phyloP scores from a whole-genome alignment of 1,284 basidiomycete genomes.

The Tremellales sp. region DNA sequence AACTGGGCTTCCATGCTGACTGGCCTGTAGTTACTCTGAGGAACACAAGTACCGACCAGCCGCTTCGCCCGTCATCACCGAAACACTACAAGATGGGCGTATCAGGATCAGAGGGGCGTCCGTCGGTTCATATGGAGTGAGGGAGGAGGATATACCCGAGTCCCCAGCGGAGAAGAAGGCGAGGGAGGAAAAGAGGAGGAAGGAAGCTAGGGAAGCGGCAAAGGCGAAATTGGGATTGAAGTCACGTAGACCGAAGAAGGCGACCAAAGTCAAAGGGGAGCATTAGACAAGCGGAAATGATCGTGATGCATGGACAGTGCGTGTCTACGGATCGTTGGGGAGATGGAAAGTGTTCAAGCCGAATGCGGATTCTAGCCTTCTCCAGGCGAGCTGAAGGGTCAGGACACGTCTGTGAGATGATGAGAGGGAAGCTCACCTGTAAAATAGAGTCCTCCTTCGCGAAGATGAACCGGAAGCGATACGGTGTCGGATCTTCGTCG shows the following conservation, averaged over 20 bases:
- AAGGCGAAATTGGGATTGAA: conserved; percentile 32
- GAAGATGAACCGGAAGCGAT: conserved; percentile 6
- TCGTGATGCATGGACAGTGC: background rate
- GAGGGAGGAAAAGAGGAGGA: conserved; percentile 28
- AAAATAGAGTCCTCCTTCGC: conserved; percentile 1
- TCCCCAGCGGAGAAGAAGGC: conserved; percentile 24
- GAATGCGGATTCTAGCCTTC: background rate
- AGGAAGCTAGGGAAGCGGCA: conserved; percentile 37
- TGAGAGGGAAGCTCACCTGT: background rate
- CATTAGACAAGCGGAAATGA: background rate
- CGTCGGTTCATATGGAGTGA: conserved; percentile 43
- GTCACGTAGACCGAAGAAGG: conserved; percentile 18
- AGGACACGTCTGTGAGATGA: background rate
- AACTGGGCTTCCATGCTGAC: conserved; percentile 1
- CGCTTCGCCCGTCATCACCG: conserved; percentile 49
- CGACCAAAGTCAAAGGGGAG: conserved; percentile 10
- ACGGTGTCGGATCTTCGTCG: conserved; percentile 2
- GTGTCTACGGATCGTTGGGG: background rate
- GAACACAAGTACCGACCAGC: conserved; percentile 50
- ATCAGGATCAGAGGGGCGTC: conserved; percentile 47
- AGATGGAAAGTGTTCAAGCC: background rate
- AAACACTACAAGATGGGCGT: conserved; percentile 46
- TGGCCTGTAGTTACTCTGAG: conserved; percentile 47
- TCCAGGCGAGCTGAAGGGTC: background rate
- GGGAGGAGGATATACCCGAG: conserved; percentile 37